Base-by-base conservation (phyloP, 805 yeast species). In the Ogataea siamensis region DNA sequence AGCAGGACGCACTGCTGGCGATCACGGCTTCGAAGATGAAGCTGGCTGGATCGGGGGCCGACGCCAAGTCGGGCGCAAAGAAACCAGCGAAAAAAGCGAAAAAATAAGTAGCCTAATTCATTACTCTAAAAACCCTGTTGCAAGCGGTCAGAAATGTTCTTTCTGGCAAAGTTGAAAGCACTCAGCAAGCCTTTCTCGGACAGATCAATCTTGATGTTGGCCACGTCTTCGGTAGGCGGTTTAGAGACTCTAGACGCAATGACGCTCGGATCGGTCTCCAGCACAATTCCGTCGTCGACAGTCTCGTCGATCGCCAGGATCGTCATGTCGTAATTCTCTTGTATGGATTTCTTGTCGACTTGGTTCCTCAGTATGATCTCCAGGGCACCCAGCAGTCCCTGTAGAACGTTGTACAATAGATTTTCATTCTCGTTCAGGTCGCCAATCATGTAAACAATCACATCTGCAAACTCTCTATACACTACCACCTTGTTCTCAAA, bases 221-320 rank as follows among this genome's bases (percentile, higher is more conserved):
- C 68, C 20, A 64, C 67, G 51, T 87, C 96, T 47, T 73, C 78
- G 22, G 78, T 63, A 31, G 96, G 95, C 21, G 93, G 80, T 43
- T 78, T 76, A n/a, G 98, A 85, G 17, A 89, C 96, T 64, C 99
- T 77, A 11, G 94, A 77, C 2, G 91, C 89, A 51, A 93, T 85
- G 28, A 86, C 79, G 23, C 83, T 77, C 5, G 95, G 80, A 55
- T 93, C 97, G 18, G 88, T 83, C 62, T 93, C 97, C 50, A 93
- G 72, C 40, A 93, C 79, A 47, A 93, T 78, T 27, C 98, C 99
- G 58, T 89, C 95, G 58, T 93, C 99, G 34, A 93, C 71, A 7
- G 94, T 74, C 64, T 93, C 98, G 62, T 93, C 99, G 29, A 89
- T 75, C 4, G 94, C 86, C 60, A 93, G 73, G 29, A 87, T 71